Conservation (phyloP, 805 yeast genomes). For the Ogataea philodendri region DNA sequence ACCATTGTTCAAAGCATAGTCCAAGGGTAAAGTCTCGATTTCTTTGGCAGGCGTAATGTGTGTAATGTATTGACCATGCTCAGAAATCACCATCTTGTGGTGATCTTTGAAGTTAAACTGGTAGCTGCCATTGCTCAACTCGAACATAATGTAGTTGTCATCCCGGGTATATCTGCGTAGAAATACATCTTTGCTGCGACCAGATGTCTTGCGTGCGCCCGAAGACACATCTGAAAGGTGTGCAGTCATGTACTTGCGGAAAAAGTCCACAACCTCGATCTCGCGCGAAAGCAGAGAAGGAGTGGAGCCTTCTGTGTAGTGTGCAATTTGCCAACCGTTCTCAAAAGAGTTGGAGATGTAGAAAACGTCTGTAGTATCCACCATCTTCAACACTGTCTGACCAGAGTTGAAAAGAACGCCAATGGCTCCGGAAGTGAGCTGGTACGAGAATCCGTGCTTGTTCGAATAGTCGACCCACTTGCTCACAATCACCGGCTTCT, state of each 20-base stretch:
- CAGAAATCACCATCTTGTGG: conserved; percentile 78
- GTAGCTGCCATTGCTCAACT: conserved; percentile 84
- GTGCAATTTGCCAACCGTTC: conserved; percentile 55
- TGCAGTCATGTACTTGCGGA: conserved; percentile 88
- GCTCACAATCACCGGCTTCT: conserved; percentile 69
- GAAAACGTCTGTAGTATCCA: conserved; percentile 63
- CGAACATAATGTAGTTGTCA: conserved; percentile 83
- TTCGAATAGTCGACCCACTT: conserved; percentile 99
- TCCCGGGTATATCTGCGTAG: conserved; percentile 81
- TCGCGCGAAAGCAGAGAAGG: conserved; percentile 60
- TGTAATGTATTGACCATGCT: conserved; percentile 71
- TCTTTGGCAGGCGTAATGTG: conserved; percentile 77
- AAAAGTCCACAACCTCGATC: conserved; percentile 82
- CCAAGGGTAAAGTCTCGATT: conserved; percentile 62
- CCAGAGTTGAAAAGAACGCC: conserved; percentile 90
- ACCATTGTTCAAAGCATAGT: conserved; percentile 46
- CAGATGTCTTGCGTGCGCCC: conserved; percentile 41
- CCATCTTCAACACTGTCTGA: conserved; percentile 71
- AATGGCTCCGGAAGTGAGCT: conserved; percentile 81
- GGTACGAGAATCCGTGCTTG: conserved; percentile 93
- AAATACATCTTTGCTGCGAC: conserved; percentile 63
- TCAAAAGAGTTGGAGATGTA: conserved; percentile 50
- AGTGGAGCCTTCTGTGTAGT: conserved; percentile 40
- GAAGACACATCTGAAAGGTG: conserved; percentile 80
- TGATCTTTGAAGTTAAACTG: conserved; percentile 97